Base-by-base conservation (phyloP, 2,329 filamentous ascomycete genomes). In the Botryotinia convoluta region DNA sequence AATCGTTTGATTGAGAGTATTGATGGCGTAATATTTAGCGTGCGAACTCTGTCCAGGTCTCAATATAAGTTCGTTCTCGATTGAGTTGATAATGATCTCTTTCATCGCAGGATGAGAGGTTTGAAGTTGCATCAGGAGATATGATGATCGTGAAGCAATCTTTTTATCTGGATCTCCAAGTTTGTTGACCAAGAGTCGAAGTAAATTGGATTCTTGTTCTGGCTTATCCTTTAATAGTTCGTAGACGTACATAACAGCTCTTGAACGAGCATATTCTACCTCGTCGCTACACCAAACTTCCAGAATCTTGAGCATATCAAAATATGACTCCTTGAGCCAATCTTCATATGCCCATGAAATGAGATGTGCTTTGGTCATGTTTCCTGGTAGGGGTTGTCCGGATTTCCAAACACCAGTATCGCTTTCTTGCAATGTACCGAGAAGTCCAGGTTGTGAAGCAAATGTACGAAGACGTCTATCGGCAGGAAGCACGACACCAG, bases 1-100 rank as follows among this genome's bases (percentile, higher is more conserved):
- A 68, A 98, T 95, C 0, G 95, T 98, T 83, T 99, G 97, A 81
- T 99, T 99, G 68, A 99, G 86, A 0, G 96, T 98, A 81, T 98
- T 98, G 81, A 97, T 91, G 48, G 94, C 95, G 82, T 97, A 98
- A 83, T 99, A 99, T 81, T 93, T 97, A 59, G 95, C 93, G 78
- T 97, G 93, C 51, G 92, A 86, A 79, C 90, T 95, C 82, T 98
- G 96, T 18, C 93, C 93, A 0, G 95, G 93, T 70, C 94, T 90
- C 81, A 98, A 92, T 35, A 99, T 85, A 64, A 97, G 88, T 78
- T 98, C 95, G 72, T 92, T 91, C 82, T 99, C 95, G 61, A 99
- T 90, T 16, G 91, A 90, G 75, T 89, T 91, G 77, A 98, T 90
- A 77, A 99, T 92, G 70, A 97, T 91, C 26, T 89, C 86, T 82